Evolutionary conservation across 495 filamentous ascomycete species (phyloP), one percentile per base, ranked within the genome.

Genomic region (Penicilliopsis zonata): DNA sequence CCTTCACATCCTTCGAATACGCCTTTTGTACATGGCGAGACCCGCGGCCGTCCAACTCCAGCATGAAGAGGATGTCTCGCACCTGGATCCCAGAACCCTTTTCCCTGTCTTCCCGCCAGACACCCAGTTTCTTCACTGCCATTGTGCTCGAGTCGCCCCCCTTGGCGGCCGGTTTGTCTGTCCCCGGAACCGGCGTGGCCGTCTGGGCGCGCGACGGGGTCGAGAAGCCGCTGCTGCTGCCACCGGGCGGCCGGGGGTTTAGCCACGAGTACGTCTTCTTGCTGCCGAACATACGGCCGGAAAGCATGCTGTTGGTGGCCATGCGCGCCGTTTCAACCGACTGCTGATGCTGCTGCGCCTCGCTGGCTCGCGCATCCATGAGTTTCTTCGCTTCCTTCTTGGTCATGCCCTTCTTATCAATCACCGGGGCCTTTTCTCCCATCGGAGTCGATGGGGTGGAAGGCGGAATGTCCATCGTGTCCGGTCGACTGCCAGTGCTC

Each of bases 321-420:
- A 63, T 43, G 25, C 63, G 55, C 12, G 61, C 63, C 12, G 63
- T 67, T 32, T 62, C 63, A 24, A 64, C 61, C 3, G 63, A 65
- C 33, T 67, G 59, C 22, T 65, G 57, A 35, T 70, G 67, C 30
- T 69, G 65, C 28, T 62, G 57, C 3, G 59, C 63, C 37, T 71
- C 69, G 30, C 47, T 69, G 23, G 57, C 57, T 31, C 63, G 64
- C 9, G 61, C 51, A 26, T 71, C 66, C 13, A 57, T 49, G 30
- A 63, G 41, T 39, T 72, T 76, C 41, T 49, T 66, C 15, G 61
- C 53, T 38, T 69, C 65, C 33, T 71, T 70, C 38, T 70, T 72
- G 15, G 58, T 59, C 18, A 72, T 51, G 13, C 72, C 69, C 41
- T 76, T 78, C 32, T 64, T 67, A 32, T 73, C 70, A 8, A 66